Base-by-base conservation (phyloP, 768 basidiomycete species). In the Pisolithus sp. region DNA sequence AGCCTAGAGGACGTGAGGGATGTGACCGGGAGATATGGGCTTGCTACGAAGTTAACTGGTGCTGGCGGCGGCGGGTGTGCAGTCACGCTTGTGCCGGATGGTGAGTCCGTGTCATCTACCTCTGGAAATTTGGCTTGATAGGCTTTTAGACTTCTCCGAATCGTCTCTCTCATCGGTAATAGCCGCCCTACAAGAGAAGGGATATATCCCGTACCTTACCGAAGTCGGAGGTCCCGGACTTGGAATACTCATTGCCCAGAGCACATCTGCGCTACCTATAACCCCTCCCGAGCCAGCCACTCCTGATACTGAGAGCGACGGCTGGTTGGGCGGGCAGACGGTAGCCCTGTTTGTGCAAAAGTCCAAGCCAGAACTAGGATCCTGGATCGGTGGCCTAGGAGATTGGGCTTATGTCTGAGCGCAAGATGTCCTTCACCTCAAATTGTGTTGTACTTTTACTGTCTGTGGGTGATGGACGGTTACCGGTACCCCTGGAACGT, bases 11-110 rank as follows among this genome's bases (percentile, higher is more conserved):
- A 75, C 20, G 93, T 97, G 58, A 80, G 83, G 50, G 69, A 75
- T n/a, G 83, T 78, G 57, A 90, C 93, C 0, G 68, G 72, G 9
- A 74, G 84, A 7, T 88, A 85, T 70, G 70, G 72, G 9, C 73
- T 98, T 45, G 83, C 82, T 60, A 93, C 93, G n/a, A 96, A 97
- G 73, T 71, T 99, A 51, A 99, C 96, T 7, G 96, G 96, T 39
- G 95, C 96, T 7, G 96, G 96, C 28, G 96, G 96, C 38, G 96
- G 96, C 23, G 96, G 96, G n/a, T 98, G 96, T 63, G 86, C 93
- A 5, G 92, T 98, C 28, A 95, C 94, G 12, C 79, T 98, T 34
- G 77, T 99, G 48, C 96, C 96, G 48, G 93, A 97, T 71, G 81
- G 95, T 94, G 59, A 57, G 85, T 71, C 7, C 1, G 2, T 24